A percentile compares a stretch with the other conserved stretches of the same genome.
Conservation (phyloP, 352 stramenopile genomes). For the Phytophthora vignae region DNA sequence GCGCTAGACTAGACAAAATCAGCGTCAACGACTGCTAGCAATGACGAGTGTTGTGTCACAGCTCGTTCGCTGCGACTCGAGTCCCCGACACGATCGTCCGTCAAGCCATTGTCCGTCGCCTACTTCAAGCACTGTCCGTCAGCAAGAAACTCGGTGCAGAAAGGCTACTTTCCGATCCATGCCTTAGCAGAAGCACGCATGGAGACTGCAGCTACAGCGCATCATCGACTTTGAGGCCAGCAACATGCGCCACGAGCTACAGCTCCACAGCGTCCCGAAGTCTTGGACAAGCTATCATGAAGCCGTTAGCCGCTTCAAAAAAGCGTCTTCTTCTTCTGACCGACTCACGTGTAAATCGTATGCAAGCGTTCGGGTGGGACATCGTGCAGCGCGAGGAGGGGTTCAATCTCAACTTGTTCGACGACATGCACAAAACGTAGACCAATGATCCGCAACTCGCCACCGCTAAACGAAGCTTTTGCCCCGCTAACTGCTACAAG, state of each 20-base stretch:
- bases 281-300: slow-evolving; percentile 18
- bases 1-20: too few relatives aligned
- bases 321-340: slow-evolving; percentile 6
- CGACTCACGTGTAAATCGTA: slow-evolving; percentile 6
- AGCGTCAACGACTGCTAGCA: slow-evolving; percentile 16
- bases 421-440: slow-evolving; percentile 28
- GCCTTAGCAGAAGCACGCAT: slow-evolving; percentile 37
- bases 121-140: slow-evolving; percentile 5
- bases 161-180: slow-evolving; percentile 40
- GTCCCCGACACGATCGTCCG: slow-evolving; percentile 12
- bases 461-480: slow-evolving; percentile 44
- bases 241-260: not conserved
- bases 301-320: slow-evolving; percentile 15
- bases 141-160: slow-evolving; percentile 48
- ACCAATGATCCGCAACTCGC: slow-evolving; percentile 35
- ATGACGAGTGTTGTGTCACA: slow-evolving; percentile 29
- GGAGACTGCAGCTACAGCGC: slow-evolving; percentile 37
- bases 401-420: slow-evolving; percentile 35
- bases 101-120: not conserved
- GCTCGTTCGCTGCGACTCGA: slow-evolving; percentile 1
- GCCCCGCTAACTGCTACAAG: slow-evolving; percentile 40
- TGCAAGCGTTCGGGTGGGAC: slow-evolving; percentile 44
- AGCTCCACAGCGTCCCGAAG: not conserved
- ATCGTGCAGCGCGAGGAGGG: slow-evolving; percentile 35
- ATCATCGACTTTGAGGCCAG: slow-evolving; percentile 38